These are phyloP conservation scores for Brassica incana DNA, from an alignment of 345 rosid genomes.

Conservation along the genomic window DNA sequence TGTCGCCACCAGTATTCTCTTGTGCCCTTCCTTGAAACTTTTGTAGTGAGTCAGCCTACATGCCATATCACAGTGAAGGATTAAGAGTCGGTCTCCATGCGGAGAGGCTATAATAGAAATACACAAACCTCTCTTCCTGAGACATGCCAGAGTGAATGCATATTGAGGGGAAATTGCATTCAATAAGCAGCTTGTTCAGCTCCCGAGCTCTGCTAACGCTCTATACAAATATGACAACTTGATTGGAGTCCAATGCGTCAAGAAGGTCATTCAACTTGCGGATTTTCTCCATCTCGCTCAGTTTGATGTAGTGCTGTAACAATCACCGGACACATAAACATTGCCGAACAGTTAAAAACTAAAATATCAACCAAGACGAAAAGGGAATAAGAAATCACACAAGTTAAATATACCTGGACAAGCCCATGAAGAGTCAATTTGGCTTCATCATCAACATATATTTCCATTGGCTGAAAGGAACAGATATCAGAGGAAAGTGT, in stretches of 20 bases:
- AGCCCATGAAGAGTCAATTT: slow-evolving; percentile 99
- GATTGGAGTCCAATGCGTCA: slow-evolving; percentile 97
- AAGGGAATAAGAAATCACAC: not conserved
- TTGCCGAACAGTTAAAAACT: not conserved
- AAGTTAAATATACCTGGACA: slow-evolving; percentile 63
- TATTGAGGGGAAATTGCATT: slow-evolving; percentile 96
- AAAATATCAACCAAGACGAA: not conserved
- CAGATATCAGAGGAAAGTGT: slow-evolving; percentile 68
- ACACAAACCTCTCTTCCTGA: slow-evolving; percentile 86
- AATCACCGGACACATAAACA: not conserved
- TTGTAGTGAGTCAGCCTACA: slow-evolving; percentile 93
- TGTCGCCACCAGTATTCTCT: slow-evolving; percentile 95
- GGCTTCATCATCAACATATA: slow-evolving; percentile 97
- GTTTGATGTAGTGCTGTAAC: slow-evolving; percentile 94
- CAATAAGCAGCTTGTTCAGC: slow-evolving; percentile 87
- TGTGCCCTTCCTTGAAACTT: slow-evolving; percentile 97
- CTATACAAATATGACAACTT: slow-evolving; percentile 95
- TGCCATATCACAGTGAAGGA: not conserved
- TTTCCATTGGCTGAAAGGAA: slow-evolving; percentile 99
- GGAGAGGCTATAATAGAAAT: not conserved
- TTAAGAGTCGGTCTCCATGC: not conserved
- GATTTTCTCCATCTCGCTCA: slow-evolving; percentile 91
- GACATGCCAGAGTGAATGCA: slow-evolving; percentile 99
- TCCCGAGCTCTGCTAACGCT: slow-evolving; percentile 95
- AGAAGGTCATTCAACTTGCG: slow-evolving; percentile 96